Conservation (phyloP, 306 rosid genomes). For the Bauhinia variegata region DNA sequence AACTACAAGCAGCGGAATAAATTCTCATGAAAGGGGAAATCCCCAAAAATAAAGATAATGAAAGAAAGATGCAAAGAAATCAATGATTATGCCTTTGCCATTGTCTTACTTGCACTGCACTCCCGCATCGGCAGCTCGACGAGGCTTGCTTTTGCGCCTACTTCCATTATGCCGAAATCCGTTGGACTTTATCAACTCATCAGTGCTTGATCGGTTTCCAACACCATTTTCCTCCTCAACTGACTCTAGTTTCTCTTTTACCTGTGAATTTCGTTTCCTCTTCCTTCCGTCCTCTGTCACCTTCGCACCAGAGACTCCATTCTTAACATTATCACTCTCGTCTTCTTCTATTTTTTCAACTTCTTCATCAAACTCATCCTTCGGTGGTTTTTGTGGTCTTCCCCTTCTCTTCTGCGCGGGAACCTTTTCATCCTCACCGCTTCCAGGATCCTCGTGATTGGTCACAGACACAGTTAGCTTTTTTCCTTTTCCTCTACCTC, state of each 20-base stretch:
- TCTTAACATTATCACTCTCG: constrained; percentile 47
- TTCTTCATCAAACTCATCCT: constrained; percentile 58
- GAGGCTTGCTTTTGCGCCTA: constrained; percentile 85
- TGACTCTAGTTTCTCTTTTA: constrained; percentile 50
- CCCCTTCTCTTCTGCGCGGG: constrained; percentile 61
- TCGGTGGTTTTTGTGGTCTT: constrained; percentile 53
- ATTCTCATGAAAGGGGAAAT: constrained; percentile 45
- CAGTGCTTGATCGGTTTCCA: constrained; percentile 49
- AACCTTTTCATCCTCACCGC: constrained; percentile 59
- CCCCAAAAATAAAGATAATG: no score
- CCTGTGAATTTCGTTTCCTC: constrained; percentile 50
- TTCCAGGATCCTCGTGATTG: constrained; percentile 51
- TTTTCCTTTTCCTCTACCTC: constrained; percentile 72
- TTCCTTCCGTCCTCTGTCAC: constrained; percentile 50
- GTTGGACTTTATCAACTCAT: constrained; percentile 47
- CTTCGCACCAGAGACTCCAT: constrained; percentile 46
- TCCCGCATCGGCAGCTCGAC: constrained; percentile 89
- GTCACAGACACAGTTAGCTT: constrained; percentile 49
- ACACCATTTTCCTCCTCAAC: constrained; percentile 50
- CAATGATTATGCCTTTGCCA: constrained; percentile 47
- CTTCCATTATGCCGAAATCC: constrained; percentile 88
- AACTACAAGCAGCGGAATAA: constrained; percentile 52
- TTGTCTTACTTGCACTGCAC: constrained; percentile 77
- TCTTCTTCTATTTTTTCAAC: constrained; percentile 50
- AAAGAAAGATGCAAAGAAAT: constrained; percentile 45